phyloP scores from a whole-genome alignment of 2,329 filamentous ascomycete genomes.

The Phialemoniopsis sp. region DNA sequence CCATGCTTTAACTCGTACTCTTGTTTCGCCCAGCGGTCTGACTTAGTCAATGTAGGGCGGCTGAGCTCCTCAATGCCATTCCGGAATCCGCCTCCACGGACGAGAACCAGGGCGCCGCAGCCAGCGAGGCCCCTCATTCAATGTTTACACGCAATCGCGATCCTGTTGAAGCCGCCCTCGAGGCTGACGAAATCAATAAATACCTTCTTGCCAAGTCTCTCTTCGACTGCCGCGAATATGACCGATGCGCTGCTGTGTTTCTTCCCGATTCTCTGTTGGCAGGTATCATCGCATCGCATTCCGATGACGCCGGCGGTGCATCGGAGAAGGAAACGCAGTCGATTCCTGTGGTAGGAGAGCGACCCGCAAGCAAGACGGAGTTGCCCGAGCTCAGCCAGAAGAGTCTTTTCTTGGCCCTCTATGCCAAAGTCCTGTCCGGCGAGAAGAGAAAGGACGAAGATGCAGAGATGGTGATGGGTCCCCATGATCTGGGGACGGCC shows the following conservation, averaged over 20 bases:
- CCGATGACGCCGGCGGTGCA: conserved; percentile 31
- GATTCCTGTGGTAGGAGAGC: conserved; percentile 40
- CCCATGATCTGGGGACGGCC: conserved; percentile 80
- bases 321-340: conserved; percentile 44
- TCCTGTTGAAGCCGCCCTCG: conserved; percentile 68
- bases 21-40: conserved; percentile 8
- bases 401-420: conserved; percentile 85
- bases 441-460: conserved; percentile 97
- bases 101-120: conserved; percentile 37
- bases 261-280: conserved; percentile 76
- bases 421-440: conserved; percentile 87
- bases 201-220: conserved; percentile 90
- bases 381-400: conserved; percentile 74
- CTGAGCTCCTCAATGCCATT: conserved; percentile 86
- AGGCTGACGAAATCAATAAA: conserved; percentile 73
- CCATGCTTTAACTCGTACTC: background rate
- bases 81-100: conserved; percentile 51
- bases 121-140: conserved; percentile 19
- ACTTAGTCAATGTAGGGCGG: conserved; percentile 60
- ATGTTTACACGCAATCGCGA: conserved; percentile 58
- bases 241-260: conserved; percentile 87
- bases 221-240: conserved; percentile 93
- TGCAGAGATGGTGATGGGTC: conserved; percentile 94
- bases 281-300: conserved; percentile 52
- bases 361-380: conserved; percentile 14